A percentile compares a stretch with the other conserved stretches of the same genome.
phyloP scores from a whole-genome alignment of 805 yeast genomes.

The Myxozyma sirexii region DNA sequence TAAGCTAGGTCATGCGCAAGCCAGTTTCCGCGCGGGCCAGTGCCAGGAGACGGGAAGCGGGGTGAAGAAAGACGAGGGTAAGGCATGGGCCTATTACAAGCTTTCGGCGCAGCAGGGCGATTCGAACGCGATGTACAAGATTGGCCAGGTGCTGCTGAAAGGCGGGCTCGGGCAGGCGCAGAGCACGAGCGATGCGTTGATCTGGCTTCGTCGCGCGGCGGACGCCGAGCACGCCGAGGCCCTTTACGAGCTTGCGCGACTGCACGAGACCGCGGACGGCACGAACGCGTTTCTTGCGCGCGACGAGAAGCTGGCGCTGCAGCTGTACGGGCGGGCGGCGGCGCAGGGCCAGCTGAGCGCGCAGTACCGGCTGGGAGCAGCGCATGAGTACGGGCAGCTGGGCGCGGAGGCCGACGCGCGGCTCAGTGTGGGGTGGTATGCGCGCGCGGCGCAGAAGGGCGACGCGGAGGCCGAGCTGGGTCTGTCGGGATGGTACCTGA shows the following conservation, averaged over 20 bases:
- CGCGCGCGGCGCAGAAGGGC: conserved; percentile 62
- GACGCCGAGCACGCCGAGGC: conserved; percentile 56
- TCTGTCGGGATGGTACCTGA: conserved; percentile 76
- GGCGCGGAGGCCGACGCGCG: conserved; percentile 56
- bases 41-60: conserved; percentile 71
- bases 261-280: conserved; percentile 50
- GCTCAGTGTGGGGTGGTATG: conserved; percentile 73
- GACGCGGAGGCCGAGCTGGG: conserved; percentile 72
- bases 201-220: conserved; percentile 58
- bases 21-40: conserved; percentile 70
- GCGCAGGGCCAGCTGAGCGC: conserved; percentile 63
- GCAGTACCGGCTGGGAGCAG: conserved; percentile 69
- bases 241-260: conserved; percentile 57
- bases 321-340: conserved; percentile 62
- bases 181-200: conserved; percentile 49
- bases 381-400: conserved; percentile 69
- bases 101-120: conserved; percentile 65
- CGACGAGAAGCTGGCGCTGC: conserved; percentile 49
- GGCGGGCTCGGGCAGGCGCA: conserved; percentile 50
- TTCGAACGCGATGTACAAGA: conserved; percentile 70
- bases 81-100: conserved; percentile 58
- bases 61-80: conserved; percentile 47
- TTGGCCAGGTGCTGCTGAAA: conserved; percentile 64
- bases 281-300: conserved; percentile 29
- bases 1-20: conserved; percentile 56